Conservation (phyloP, 2,329 filamentous ascomycete species). For the Claviceps pazoutovae region DNA sequence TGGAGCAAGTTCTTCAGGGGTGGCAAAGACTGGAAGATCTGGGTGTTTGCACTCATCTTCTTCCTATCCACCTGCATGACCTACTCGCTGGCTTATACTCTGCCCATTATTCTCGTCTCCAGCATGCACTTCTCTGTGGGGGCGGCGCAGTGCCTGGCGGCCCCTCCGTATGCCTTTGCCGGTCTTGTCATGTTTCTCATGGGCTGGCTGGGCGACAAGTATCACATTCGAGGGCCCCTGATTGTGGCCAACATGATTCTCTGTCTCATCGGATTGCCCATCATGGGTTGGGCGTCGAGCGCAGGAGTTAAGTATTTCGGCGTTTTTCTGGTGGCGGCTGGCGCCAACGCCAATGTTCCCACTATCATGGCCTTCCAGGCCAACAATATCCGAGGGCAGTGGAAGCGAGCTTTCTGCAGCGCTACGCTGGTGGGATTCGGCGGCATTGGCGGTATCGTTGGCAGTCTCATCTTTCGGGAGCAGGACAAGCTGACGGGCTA, state of each 20-base stretch:
- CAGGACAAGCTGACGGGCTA: conserved; percentile 39
- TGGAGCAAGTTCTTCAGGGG: conserved; percentile 31
- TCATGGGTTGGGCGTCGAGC: conserved; percentile 53
- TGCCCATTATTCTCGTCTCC: conserved; percentile 56
- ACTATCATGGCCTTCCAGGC: conserved; percentile 66
- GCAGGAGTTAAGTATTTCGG: conserved; percentile 54
- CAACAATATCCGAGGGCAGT: conserved; percentile 79
- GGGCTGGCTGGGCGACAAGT: conserved; percentile 54
- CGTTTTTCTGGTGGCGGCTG: conserved; percentile 62
- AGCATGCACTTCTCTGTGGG: conserved; percentile 52
- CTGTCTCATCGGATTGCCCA: conserved; percentile 52
- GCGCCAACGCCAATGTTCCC: conserved; percentile 66
- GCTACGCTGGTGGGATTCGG: conserved; percentile 65
- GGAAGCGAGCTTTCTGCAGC: conserved; percentile 71
- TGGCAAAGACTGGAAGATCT: conserved; percentile 42
- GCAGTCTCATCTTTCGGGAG: conserved; percentile 55
- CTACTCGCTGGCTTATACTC: conserved; percentile 67
- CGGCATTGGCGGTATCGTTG: conserved; percentile 65
- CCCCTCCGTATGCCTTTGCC: conserved; percentile 54
- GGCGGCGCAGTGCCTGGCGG: conserved; percentile 54
- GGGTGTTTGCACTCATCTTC: conserved; percentile 46
- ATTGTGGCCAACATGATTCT: conserved; percentile 52
- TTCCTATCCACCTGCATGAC: conserved; percentile 56
- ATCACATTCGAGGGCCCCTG: conserved; percentile 50
- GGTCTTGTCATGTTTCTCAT: conserved; percentile 46